Percentiles rank a stretch among this genome's conserved stretches.
Evolutionary conservation across 495 filamentous ascomycete genomes (phyloP).

Genomic region (Penicillium riverlandense): DNA sequence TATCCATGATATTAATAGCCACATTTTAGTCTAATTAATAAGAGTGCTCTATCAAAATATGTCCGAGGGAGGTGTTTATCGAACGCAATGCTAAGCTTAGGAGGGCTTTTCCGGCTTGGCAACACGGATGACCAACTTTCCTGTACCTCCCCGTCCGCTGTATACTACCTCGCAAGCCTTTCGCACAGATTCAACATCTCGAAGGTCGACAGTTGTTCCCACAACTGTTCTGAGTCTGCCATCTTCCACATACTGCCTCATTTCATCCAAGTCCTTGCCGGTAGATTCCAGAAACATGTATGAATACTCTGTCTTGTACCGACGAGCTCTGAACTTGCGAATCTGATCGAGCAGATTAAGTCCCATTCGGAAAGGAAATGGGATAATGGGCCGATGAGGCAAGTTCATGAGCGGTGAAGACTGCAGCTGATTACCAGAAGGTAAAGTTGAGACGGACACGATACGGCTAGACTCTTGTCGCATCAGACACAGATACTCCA

Average conservation of each 20-base stretch:
- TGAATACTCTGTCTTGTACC: slow-evolving; percentile 30
- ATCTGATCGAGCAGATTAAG: slow-evolving; percentile 31
- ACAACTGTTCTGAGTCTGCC: slow-evolving; percentile 40
- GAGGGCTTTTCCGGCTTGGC: slow-evolving; percentile 2
- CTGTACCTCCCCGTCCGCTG: slow-evolving; percentile 46
- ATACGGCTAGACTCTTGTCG: slow-evolving; percentile 7
- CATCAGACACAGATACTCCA: too few relatives aligned
- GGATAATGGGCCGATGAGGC: slow-evolving; percentile 19
- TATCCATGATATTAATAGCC: too few relatives aligned
- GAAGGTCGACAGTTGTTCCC: slow-evolving; percentile 30
- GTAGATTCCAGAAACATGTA: slow-evolving; percentile 30
- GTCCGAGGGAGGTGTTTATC: too few relatives aligned
- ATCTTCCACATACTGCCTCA: slow-evolving; percentile 34
- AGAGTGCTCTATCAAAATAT: too few relatives aligned
- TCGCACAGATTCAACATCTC: slow-evolving; percentile 39
- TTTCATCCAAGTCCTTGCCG: slow-evolving; percentile 33
- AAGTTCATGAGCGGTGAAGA: slow-evolving; percentile 16
- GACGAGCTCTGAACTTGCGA: slow-evolving; percentile 17
- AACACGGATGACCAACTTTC: slow-evolving; percentile 47
- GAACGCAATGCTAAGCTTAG: neutral
- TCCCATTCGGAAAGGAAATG: slow-evolving; percentile 21
- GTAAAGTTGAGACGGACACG: slow-evolving; percentile 6
- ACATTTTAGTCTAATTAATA: too few relatives aligned
- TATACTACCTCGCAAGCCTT: slow-evolving; percentile 39
- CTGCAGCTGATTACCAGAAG: slow-evolving; percentile 20